These are phyloP conservation scores for Mychonastes homosphaera DNA, from an alignment of 139 green algal genomes.

Conservation along the genomic window DNA sequence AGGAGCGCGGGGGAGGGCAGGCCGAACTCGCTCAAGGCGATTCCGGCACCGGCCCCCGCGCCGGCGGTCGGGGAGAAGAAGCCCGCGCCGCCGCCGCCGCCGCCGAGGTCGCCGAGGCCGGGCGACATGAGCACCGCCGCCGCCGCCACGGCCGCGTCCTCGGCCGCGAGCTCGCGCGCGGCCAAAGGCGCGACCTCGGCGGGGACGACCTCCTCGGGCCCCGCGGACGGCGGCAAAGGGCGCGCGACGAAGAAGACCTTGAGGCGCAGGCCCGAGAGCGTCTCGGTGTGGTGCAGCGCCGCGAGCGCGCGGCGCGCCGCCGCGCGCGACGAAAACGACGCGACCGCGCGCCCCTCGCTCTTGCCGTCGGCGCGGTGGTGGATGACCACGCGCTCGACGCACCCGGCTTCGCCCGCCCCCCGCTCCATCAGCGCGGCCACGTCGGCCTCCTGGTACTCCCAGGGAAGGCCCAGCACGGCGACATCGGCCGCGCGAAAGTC, in stretches of 20 bases:
- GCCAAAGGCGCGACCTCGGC: too few species aligned
- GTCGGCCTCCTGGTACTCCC: conserved; percentile 21
- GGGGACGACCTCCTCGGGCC: too few species aligned
- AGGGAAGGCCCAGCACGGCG: conserved; percentile 19
- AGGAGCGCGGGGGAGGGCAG: too few species aligned
- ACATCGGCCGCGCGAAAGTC: neutral
- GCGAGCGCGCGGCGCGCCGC: conserved; percentile 11
- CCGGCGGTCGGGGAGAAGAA: too few species aligned
- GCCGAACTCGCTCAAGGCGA: too few species aligned
- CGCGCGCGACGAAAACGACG: conserved; percentile 4
- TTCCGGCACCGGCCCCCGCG: too few species aligned
- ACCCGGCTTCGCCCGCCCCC: neutral
- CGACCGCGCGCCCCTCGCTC: conserved; percentile 18
- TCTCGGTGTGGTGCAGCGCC: conserved; percentile 15
- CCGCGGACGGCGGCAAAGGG: too few species aligned
- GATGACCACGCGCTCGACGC: conserved; percentile 16
- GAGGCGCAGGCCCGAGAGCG: conserved; percentile 15
- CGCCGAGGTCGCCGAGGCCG: too few species aligned
- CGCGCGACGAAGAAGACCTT: conserved; percentile 22
- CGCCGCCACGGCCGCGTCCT: too few species aligned
- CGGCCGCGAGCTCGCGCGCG: too few species aligned
- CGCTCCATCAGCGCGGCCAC: conserved; percentile 14
- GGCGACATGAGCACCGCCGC: too few species aligned
- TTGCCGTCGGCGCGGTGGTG: conserved; percentile 19
- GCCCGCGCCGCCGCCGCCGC: too few species aligned